Base-by-base conservation (phyloP, 352 stramenopile species). In the Pythium rhizo-oryzae region DNA sequence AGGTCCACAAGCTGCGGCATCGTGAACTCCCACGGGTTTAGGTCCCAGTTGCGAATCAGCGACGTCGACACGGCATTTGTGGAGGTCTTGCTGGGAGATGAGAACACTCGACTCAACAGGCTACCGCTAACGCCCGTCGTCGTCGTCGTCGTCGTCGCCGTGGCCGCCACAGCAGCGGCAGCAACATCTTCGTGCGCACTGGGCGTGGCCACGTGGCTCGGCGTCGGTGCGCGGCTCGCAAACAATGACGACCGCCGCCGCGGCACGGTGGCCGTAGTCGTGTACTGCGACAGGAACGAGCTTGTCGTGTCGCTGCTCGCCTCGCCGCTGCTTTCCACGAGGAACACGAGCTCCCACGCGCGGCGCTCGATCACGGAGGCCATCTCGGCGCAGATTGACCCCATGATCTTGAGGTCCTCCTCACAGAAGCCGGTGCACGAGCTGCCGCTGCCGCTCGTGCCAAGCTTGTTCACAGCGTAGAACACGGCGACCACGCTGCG, bases 391-490 rank as follows among this genome's bases (percentile, higher is more conserved):
- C 81, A 89, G 33, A 94, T 89, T 11, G 85, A 78, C 28, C 82
- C 75, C 47, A 92, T 67, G 28, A 93, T 74, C 69, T 87, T 84
- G 59, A 89, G 72, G 59, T 94, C 87, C 57, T 90, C 84, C 2
- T 75, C 60, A 16, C 80, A 79, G 51, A 94, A 94, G 7, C 70
- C 65, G 23, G 77, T 78, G 21, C 54, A 59, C 9, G 62, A 39
- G 18, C 18, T 49, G 41, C 41, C 41, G 18, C 41, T 47, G 9
- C 55, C 53, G 3, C 28, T 73, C 4, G 68, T 53, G 19, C 76
- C 82, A 21, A 79, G 65, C 51, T 94, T 94, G 74, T 94, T 94
- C n/a, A 81, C 82, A 0, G 83, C 86, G 67, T 96, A 93, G 25
- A 94, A 87, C 2, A 96, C 85, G 0, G 82, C 85, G 67, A 94